A percentile compares a stretch with the other conserved stretches of the same genome.
phyloP scores from a whole-genome alignment of 495 filamentous ascomycete genomes.

The Penicillium canariense region DNA sequence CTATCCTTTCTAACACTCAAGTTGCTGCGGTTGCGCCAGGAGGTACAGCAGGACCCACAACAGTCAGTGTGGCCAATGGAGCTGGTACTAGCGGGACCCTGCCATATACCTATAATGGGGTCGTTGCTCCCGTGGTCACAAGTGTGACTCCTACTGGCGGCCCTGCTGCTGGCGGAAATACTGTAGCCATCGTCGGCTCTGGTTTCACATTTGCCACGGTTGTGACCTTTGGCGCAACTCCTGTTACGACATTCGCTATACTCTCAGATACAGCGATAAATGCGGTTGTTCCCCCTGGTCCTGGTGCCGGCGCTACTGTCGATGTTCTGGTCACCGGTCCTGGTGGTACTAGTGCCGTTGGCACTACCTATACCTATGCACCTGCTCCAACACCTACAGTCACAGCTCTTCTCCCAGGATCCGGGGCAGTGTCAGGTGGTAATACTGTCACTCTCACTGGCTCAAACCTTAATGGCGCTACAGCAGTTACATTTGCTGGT shows the following conservation, averaged over 20 bases:
- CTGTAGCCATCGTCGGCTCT: not conserved
- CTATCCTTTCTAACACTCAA: conserved; percentile 1
- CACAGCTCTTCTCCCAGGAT: not conserved
- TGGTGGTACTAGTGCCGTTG: too few relatives aligned
- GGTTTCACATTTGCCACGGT: not conserved
- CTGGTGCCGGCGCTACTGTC: too few relatives aligned
- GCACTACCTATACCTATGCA: not conserved
- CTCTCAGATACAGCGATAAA: too few relatives aligned
- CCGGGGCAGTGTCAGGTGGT: not conserved
- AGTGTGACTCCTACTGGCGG: not conserved
- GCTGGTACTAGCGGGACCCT: conserved; percentile 1
- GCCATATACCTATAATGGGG: not conserved
- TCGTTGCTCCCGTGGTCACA: not conserved
- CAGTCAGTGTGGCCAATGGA: not conserved
- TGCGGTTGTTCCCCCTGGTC: too few relatives aligned
- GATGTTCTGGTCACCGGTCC: too few relatives aligned
- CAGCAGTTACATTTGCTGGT: not conserved
- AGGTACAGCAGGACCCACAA: not conserved
- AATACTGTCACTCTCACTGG: not conserved
- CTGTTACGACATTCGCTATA: conserved; percentile 1
- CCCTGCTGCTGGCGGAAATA: conserved; percentile 2
- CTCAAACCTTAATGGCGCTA: not conserved
- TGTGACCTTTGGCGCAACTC: not conserved
- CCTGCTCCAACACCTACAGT: not conserved
- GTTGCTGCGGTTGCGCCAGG: conserved; percentile 1